Evolutionary conservation across 495 filamentous ascomycete species (phyloP).

Genomic region (Pyrenula massariospora): DNA sequence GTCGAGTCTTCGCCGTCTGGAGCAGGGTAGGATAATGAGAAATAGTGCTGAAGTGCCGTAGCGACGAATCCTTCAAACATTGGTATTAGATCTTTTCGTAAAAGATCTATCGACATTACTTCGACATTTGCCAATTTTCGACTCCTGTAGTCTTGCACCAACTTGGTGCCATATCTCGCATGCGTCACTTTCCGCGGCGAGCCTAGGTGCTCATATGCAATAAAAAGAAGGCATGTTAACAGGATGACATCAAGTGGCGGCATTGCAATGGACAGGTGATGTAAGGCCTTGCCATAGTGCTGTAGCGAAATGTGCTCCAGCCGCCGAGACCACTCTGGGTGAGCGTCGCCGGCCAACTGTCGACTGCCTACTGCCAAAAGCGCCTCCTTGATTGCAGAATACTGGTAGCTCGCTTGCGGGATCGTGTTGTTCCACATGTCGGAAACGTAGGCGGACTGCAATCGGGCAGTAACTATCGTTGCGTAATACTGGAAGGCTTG

Average conservation of each 20-base stretch:
- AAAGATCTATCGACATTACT: background rate
- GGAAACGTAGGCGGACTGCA: background rate
- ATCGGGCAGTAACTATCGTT: background rate
- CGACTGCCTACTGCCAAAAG: background rate
- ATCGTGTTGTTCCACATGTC: background rate
- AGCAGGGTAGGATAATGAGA: background rate
- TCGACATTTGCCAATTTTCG: background rate
- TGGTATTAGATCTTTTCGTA: background rate
- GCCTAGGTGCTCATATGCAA: background rate
- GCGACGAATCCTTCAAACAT: background rate
- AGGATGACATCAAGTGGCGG: background rate
- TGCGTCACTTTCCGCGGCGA: background rate
- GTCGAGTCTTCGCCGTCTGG: background rate
- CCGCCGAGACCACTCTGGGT: background rate
- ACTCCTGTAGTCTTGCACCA: background rate
- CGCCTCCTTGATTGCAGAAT: background rate
- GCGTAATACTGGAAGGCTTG: background rate
- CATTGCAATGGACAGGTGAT: background rate
- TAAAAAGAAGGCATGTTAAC: background rate
- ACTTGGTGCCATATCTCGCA: background rate
- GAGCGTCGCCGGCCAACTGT: background rate
- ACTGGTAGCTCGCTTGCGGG: background rate
- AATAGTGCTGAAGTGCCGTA: background rate
- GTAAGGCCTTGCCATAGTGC: background rate
- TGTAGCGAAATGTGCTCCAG: background rate